Conservation (phyloP, 1,284 basidiomycete species). For the Moesziomyces antarcticus region DNA sequence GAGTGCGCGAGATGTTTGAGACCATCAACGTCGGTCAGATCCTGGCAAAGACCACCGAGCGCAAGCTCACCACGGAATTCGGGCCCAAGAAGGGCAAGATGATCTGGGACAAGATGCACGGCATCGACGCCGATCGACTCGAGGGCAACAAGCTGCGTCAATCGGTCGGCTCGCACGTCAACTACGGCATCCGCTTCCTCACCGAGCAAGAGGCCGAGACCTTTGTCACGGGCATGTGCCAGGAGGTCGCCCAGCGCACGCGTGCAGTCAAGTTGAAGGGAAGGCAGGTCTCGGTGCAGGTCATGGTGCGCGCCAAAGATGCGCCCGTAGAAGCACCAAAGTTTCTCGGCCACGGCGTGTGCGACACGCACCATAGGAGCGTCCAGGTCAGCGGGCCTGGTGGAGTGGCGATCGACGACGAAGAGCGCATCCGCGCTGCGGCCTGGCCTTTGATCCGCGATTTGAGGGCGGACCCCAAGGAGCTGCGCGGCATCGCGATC, state of each 20-base stretch:
- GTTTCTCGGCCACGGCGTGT: slow-evolving; percentile 93
- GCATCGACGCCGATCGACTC: slow-evolving; percentile 81
- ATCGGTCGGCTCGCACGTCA: slow-evolving; percentile 48
- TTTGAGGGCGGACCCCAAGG: slow-evolving; percentile 81
- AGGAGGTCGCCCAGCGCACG: slow-evolving; percentile 50
- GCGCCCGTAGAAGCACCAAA: slow-evolving; percentile 94
- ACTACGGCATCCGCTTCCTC: slow-evolving; percentile 91
- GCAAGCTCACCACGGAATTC: slow-evolving; percentile 72
- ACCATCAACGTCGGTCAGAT: slow-evolving; percentile 78
- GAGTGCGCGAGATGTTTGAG: slow-evolving; percentile 77
- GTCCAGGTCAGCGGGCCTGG: slow-evolving; percentile 70
- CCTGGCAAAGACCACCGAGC: slow-evolving; percentile 24
- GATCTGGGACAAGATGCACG: slow-evolving; percentile 83
- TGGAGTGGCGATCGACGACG: slow-evolving; percentile 76
- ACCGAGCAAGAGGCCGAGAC: slow-evolving; percentile 80
- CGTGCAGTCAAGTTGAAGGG: slow-evolving; percentile 80
- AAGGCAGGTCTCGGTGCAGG: slow-evolving; percentile 76
- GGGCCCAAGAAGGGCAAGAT: slow-evolving; percentile 86
- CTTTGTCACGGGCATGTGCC: slow-evolving; percentile 58
- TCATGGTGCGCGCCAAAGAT: slow-evolving; percentile 86
- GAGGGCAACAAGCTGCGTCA: slow-evolving; percentile 71
- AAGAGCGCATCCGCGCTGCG: slow-evolving; percentile 78
- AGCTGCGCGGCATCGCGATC: slow-evolving; percentile 91
- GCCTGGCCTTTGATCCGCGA: slow-evolving; percentile 80
- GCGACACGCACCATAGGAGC: slow-evolving; percentile 84